phyloP scores from a whole-genome alignment of 2,329 filamentous ascomycete genomes.

The Stemphylium vesicarium region DNA sequence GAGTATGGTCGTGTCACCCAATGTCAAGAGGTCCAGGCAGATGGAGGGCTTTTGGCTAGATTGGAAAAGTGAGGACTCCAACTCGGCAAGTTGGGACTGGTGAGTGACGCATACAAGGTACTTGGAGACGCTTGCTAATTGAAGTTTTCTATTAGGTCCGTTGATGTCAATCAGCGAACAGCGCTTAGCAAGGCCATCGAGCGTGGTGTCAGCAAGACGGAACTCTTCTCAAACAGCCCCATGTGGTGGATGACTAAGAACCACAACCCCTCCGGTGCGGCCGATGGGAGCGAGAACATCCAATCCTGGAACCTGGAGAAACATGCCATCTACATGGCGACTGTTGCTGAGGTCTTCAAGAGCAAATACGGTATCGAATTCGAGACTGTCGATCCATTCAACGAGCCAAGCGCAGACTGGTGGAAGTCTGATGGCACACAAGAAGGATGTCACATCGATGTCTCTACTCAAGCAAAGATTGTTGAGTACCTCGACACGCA shows the following conservation, averaged over 20 bases:
- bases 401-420: conserved; percentile 16
- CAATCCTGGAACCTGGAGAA: conserved; percentile 15
- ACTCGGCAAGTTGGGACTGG: conserved; percentile 12
- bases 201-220: conserved; percentile 9
- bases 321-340: conserved; percentile 15
- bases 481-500: conserved; percentile 7
- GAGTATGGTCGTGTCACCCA: conserved; percentile 11
- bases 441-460: conserved; percentile 13
- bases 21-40: conserved; percentile 12
- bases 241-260: conserved; percentile 16
- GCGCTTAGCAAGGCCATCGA: conserved; percentile 10
- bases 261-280: conserved; percentile 11
- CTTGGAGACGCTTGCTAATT: neutral
- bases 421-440: conserved; percentile 17
- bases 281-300: conserved; percentile 12
- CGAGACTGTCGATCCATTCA: conserved; percentile 12
- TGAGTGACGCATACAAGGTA: neutral
- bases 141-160: neutral
- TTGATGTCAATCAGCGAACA: conserved; percentile 13
- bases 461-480: conserved; percentile 10
- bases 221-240: conserved; percentile 9
- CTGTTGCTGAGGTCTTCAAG: conserved; percentile 11
- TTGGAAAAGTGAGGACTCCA: conserved; percentile 6
- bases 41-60: conserved; percentile 17
- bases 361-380: conserved; percentile 9